A percentile compares a stretch with the other conserved stretches of the same genome.
Conservation (phyloP, 345 rosid species). For the Pistacia atlantica region DNA sequence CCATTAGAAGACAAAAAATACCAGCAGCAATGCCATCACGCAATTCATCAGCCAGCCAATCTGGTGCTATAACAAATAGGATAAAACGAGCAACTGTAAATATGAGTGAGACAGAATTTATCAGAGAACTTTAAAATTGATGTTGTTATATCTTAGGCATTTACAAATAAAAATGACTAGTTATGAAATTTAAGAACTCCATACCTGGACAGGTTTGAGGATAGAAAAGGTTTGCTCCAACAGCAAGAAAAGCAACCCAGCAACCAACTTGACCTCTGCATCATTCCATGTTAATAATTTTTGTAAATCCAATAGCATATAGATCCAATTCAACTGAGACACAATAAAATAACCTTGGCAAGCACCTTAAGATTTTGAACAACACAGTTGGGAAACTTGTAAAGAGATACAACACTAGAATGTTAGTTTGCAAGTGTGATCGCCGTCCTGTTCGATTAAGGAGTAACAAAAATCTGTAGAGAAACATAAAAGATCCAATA, state of each 20-base stretch:
- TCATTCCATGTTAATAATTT: slow-evolving; percentile 1
- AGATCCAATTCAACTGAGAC: neutral
- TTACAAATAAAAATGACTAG: neutral
- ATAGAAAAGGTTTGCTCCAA: slow-evolving; percentile 38
- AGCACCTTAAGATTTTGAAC: slow-evolving; percentile 51
- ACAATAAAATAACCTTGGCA: neutral
- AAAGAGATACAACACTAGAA: slow-evolving; percentile 45
- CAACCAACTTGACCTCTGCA: slow-evolving; percentile 54
- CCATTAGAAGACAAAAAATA: slow-evolving; percentile 40
- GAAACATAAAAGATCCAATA: neutral
- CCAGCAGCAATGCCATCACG: slow-evolving; percentile 44
- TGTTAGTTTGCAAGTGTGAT: slow-evolving; percentile 38
- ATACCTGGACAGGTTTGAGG: slow-evolving; percentile 49
- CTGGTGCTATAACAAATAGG: slow-evolving; percentile 44
- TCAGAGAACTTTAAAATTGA: neutral
- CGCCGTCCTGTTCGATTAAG: slow-evolving; percentile 39
- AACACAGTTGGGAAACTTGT: slow-evolving; percentile 39
- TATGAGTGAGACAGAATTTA: neutral
- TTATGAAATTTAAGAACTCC: neutral
- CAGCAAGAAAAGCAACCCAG: slow-evolving; percentile 54
- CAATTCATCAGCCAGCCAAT: slow-evolving; percentile 40
- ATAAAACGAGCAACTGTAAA: slow-evolving; percentile 41
- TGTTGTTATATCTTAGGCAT: too few species aligned
- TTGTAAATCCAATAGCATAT: neutral
- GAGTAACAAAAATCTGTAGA: slow-evolving; percentile 46